Percentiles rank a stretch among this genome's conserved stretches.
phyloP scores from a whole-genome alignment of 129 eudicot genomes.

The Flaveria brownii region DNA sequence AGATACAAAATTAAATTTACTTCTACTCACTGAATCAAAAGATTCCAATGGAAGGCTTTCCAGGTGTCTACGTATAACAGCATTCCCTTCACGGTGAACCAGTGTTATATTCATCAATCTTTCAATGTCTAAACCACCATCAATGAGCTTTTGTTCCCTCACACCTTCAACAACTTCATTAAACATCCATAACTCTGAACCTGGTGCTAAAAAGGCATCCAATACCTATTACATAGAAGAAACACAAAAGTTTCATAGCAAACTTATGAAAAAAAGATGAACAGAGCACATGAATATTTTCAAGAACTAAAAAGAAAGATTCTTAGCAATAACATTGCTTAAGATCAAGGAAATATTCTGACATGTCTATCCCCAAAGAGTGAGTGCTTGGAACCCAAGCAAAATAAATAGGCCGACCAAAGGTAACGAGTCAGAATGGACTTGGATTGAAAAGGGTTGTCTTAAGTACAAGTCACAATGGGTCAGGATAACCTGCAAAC shows the following conservation, averaged over 20 bases:
- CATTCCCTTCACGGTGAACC: constrained; percentile 88
- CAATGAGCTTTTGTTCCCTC: constrained; percentile 72
- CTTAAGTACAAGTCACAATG: neutral
- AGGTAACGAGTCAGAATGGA: neutral
- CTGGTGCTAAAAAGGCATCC: constrained; percentile 80
- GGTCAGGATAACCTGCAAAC: neutral
- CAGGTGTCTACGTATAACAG: constrained; percentile 81
- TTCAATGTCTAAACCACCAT: constrained; percentile 77
- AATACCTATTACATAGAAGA: constrained; percentile 51
- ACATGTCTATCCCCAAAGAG: constrained; percentile 34
- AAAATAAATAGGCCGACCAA: neutral
- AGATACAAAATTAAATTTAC: neutral
- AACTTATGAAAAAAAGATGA: constrained; percentile 19
- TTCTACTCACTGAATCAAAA: constrained; percentile 70
- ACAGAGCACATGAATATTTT: neutral
- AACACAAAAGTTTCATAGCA: constrained; percentile 11
- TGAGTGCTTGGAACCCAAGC: constrained; percentile 10
- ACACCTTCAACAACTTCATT: constrained; percentile 79
- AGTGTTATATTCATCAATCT: constrained; percentile 61
- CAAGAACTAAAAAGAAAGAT: neutral
- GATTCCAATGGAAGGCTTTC: constrained; percentile 92
- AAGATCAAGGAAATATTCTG: constrained; percentile 27
- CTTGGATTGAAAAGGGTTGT: neutral
- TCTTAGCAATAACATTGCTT: constrained; percentile 14
- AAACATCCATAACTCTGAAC: constrained; percentile 90